Evolutionary conservation across 2,329 filamentous ascomycete genomes (phyloP).

Genomic region (Sporothrix dimorphospora): DNA sequence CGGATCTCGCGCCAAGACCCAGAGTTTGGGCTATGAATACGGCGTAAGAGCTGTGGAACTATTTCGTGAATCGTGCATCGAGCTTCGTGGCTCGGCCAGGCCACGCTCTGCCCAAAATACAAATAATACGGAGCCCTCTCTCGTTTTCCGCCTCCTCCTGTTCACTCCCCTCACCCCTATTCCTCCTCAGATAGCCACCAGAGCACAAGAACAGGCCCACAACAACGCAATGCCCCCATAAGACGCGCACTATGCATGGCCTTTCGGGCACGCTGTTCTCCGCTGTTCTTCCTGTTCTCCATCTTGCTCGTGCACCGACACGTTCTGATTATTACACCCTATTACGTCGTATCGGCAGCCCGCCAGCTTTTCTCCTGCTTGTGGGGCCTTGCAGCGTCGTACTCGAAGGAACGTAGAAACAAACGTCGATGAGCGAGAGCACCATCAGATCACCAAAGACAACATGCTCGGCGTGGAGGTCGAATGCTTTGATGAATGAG

Average conservation of each 20-base stretch:
- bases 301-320: constrained; percentile 1
- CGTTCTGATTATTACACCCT: constrained; percentile 29
- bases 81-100: constrained; percentile 3
- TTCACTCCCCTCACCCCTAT: not conserved
- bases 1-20: constrained; percentile 16
- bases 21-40: not conserved
- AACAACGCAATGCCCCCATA: constrained; percentile 9
- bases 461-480: not conserved
- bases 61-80: not conserved
- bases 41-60: not conserved
- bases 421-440: not conserved
- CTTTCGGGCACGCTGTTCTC: not conserved
- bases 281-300: not conserved
- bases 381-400: not conserved
- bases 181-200: not conserved
- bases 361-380: constrained; percentile 16
- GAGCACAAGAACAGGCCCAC: not conserved
- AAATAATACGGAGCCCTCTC: not conserved
- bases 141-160: not conserved
- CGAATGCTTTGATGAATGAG: not conserved
- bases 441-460: constrained; percentile 13
- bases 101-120: not conserved
- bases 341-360: constrained; percentile 20
- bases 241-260: constrained; percentile 6
- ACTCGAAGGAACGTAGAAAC: constrained; percentile 2